Conservation (phyloP, 352 stramenopile species). For the Phytophthora pini region DNA sequence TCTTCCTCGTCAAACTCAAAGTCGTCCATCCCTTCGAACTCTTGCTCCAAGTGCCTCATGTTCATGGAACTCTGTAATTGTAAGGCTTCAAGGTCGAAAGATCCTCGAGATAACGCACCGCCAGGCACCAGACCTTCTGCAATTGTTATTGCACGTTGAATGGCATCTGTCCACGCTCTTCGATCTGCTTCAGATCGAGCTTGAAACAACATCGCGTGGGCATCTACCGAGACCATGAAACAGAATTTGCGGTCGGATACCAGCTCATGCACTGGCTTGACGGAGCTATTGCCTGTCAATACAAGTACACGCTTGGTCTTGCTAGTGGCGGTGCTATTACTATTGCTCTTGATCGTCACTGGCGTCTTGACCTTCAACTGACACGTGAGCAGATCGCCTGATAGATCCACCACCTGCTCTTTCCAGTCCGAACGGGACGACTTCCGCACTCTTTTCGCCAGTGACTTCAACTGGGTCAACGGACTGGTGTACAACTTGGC, state of each 20-base stretch:
- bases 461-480: conserved; percentile 63
- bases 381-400: conserved; percentile 67
- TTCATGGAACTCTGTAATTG: conserved; percentile 61
- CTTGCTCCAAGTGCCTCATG: conserved; percentile 47
- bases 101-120: conserved; percentile 32
- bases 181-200: conserved; percentile 55
- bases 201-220: conserved; percentile 75
- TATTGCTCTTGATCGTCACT: conserved; percentile 19
- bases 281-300: conserved; percentile 51
- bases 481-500: conserved; percentile 62
- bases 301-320: conserved; percentile 52
- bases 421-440: conserved; percentile 47
- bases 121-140: conserved; percentile 63
- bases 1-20: conserved; percentile 18
- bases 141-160: conserved; percentile 77
- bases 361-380: conserved; percentile 34
- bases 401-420: conserved; percentile 71
- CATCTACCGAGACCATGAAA: conserved; percentile 69
- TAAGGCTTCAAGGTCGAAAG: conserved; percentile 60
- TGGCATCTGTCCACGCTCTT: conserved; percentile 60
- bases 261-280: conserved; percentile 73
- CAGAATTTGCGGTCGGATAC: conserved; percentile 67
- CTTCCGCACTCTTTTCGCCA: conserved; percentile 53
- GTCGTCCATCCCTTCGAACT: conserved; percentile 43
- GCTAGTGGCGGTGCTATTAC: conserved; percentile 12